A percentile compares a stretch with the other conserved stretches of the same genome.
Evolutionary conservation across 2,329 filamentous ascomycete species (phyloP).

Genomic region (Aspergillus costaricaensis): DNA sequence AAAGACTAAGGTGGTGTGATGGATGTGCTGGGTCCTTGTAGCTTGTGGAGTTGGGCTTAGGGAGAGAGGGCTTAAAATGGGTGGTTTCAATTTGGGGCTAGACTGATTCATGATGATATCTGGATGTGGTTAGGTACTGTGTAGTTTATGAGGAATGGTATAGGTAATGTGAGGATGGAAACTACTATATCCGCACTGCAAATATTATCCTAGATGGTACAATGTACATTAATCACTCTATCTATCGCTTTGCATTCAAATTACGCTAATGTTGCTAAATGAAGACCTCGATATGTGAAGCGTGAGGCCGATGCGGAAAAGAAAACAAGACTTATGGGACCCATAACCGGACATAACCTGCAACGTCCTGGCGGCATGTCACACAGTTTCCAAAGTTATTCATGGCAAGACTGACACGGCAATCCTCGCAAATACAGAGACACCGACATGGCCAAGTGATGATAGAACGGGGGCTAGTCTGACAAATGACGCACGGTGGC

Average conservation of each 20-base stretch:
- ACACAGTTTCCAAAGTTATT: conserved; percentile 98
- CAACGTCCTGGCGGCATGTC: conserved; percentile 84
- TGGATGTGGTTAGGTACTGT: too few species aligned
- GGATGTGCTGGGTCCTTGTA: too few species aligned
- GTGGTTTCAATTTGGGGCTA: too few species aligned
- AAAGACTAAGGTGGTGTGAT: too few species aligned
- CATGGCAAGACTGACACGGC: conserved; percentile 87
- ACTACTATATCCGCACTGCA: neutral
- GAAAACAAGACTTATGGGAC: conserved; percentile 60
- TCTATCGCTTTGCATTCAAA: neutral
- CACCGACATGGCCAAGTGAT: conserved; percentile 97
- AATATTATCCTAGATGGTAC: neutral
- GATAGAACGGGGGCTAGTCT: conserved; percentile 79
- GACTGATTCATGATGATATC: too few species aligned
- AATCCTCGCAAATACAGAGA: conserved; percentile 91
- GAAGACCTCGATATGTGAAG: neutral
- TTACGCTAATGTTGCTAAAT: neutral
- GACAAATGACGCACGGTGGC: conserved; percentile 91
- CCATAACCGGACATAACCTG: conserved; percentile 87
- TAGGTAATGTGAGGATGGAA: too few species aligned
- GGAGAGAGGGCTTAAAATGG: too few species aligned
- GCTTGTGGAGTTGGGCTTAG: too few species aligned
- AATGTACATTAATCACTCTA: neutral
- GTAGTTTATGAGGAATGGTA: too few species aligned
- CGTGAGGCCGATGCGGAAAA: neutral